Percentiles rank a stretch among this genome's conserved stretches.
Conservation (phyloP, 192 early-diverging fungal species). For the Coemansia umbellata region DNA sequence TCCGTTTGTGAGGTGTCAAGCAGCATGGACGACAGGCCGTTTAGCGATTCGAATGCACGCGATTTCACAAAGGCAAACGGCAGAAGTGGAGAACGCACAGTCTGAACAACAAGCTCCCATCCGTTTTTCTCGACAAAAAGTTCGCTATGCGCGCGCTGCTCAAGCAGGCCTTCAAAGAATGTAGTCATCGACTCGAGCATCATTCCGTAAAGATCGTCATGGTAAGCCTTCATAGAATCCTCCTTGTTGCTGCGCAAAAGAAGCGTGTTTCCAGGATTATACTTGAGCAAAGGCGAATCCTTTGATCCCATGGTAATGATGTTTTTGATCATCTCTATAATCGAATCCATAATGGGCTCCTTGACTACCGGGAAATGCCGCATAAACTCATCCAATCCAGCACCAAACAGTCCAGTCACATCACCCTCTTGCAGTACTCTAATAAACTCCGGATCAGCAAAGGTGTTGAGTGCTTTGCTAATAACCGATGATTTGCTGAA, state of each 20-base stretch:
- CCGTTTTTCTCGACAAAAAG: slow-evolving; percentile 46
- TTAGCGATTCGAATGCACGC: slow-evolving; percentile 45
- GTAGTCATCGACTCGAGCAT: slow-evolving; percentile 53
- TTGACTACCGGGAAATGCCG: slow-evolving; percentile 90
- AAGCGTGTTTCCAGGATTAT: slow-evolving; percentile 44
- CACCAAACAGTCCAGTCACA: slow-evolving; percentile 77
- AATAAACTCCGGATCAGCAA: slow-evolving; percentile 75
- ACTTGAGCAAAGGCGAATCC: slow-evolving; percentile 22
- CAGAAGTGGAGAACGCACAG: slow-evolving; percentile 44
- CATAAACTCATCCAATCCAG: slow-evolving; percentile 90
- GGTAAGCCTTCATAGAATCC: slow-evolving; percentile 45
- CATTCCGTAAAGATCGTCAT: slow-evolving; percentile 56
- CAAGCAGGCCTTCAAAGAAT: slow-evolving; percentile 48
- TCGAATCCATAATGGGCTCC: slow-evolving; percentile 62
- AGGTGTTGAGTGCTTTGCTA: slow-evolving; percentile 65
- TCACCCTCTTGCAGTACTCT: slow-evolving; percentile 78
- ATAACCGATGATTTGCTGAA: slow-evolving; percentile 71
- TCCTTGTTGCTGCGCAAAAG: slow-evolving; percentile 37
- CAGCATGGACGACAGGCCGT: slow-evolving; percentile 39
- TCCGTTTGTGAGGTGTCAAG: slow-evolving; percentile 44
- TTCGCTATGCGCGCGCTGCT: slow-evolving; percentile 41
- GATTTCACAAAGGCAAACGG: slow-evolving; percentile 51
- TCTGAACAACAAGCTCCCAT: slow-evolving; percentile 41
- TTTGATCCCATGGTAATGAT: slow-evolving; percentile 60
- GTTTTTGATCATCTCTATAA: slow-evolving; percentile 65